Evolutionary conservation across 2,329 filamentous ascomycete genomes (phyloP), one percentile per base, ranked within the genome.

Genomic region (Penicillium palitans): DNA sequence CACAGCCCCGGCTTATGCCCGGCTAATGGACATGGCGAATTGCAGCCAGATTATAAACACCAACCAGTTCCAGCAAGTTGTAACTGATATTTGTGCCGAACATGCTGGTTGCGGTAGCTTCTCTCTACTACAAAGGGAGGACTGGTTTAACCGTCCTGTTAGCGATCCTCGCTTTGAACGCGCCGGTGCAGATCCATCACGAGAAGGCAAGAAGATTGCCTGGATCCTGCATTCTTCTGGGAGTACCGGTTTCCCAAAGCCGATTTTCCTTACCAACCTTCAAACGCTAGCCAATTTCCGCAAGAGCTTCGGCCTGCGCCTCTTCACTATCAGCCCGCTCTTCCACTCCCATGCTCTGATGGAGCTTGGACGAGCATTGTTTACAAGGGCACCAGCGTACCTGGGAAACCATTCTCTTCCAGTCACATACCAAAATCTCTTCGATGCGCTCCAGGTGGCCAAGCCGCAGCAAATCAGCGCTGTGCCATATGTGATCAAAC

Each of bases 401-500:
- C 63, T 87, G 25, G 83, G 80, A 66, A 87, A 84, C 56, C 80
- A 83, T 13, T 75, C 76, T 3, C 67, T 87, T 2, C 84, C 85
- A 0, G 68, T 87, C 6, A 85, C 85, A 0, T 75, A 74, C 2
- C 73, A 76, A 15, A 76, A 78, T 19, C 71, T 86, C 1, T 70
- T 81, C 2, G 66, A 68, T 35, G 65, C 66, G 0, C 60, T 71
- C 7, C 54, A 61, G 27, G 60, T 62, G 2, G 64, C 66, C 10
- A 41, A 62, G 27, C 67, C 68, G 1, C 60, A 69, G 31, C 67
- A 70, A 21, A 81, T 88, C 39, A 81, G 86, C 52, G 81, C 79
- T 2, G 87, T 89, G 0, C 87, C 87, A 0, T 89, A 88, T 62
- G 81, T 84, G 0, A 72, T 89, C 21, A 88, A 88, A 64, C 73